Evolutionary conservation across 1,284 basidiomycete genomes (phyloP), one percentile per base, ranked within the genome.

Genomic region (Rhodotorula sp.): DNA sequence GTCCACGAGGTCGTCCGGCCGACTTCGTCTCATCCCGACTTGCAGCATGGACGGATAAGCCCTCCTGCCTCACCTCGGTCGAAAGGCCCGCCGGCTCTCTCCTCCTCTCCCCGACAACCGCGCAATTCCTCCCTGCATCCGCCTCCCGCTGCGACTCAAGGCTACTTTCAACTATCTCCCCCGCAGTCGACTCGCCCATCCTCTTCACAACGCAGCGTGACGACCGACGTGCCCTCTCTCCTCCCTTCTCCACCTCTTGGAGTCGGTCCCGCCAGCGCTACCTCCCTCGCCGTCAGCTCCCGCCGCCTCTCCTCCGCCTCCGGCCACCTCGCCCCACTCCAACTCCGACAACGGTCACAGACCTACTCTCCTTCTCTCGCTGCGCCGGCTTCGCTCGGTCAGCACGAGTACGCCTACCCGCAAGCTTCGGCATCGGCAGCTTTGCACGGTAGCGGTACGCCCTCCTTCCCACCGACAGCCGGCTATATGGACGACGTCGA

Each of bases 401-500:
- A 26, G 30, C 24, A 30, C 44, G 22, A 18, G 15, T 40, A 30
- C 20, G 20, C 46, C 5, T 22, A 31, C 11, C 52, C 51, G n/a
- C 37, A 18, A 22, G 15, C 56, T 20, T 47, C 56, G 4, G 10
- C 30, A 6, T 56, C 56, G 8, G 48, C 37, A 13, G 22, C 28
- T 13, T 47, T 34, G n/a, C n/a, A 37, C 48, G 40, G 51, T 50
- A 26, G 18, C 51, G 15, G 18, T 44, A 52, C 55, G 24, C 26
- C 56, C n/a, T 1, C 52, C 51, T 20, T 22, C 3, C 51, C 46
- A n/a, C 24, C n/a, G 13, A 7, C 15, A 11, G 13, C 44, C 20
- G 46, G 53, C 20, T 9, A 56, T 11, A 30, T 65, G 26, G 70
- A 74, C 59, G 73, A 74, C 28, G 73, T 74, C 34, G 73, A 74